Conservation (phyloP, 2,329 filamentous ascomycete genomes). For the Curvularia sp. region DNA sequence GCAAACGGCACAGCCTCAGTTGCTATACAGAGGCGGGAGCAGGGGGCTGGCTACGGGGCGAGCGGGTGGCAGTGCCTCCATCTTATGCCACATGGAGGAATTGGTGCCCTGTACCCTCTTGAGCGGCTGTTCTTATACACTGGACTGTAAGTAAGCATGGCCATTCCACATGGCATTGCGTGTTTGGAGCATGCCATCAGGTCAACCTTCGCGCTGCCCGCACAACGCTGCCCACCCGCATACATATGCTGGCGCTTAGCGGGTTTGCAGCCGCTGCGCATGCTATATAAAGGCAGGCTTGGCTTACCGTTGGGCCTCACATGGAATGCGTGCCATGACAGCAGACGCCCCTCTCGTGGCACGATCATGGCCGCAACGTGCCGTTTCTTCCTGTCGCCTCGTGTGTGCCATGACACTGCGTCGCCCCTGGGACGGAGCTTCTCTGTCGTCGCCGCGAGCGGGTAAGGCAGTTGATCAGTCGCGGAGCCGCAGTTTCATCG, state of each 20-base stretch:
- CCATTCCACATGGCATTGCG: conserved; percentile 7
- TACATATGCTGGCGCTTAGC: conserved; percentile 43
- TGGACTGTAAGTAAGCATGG: conserved; percentile 3
- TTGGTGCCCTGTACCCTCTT: conserved; percentile 10
- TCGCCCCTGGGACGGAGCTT: conserved; percentile 13
- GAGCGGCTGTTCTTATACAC: conserved; percentile 9
- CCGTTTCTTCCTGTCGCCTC: not conserved
- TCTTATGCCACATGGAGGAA: conserved; percentile 19
- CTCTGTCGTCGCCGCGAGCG: conserved; percentile 19
- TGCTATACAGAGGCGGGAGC: conserved; percentile 33
- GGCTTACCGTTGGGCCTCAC: conserved; percentile 23
- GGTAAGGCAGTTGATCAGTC: conserved; percentile 15
- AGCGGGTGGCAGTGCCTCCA: conserved; percentile 38
- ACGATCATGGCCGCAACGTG: not conserved
- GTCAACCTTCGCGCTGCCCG: conserved; percentile 19
- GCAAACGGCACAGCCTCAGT: conserved; percentile 47
- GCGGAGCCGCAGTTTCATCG: conserved; percentile 16
- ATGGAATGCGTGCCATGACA: conserved; percentile 14
- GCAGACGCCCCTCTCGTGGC: conserved; percentile 7
- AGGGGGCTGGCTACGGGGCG: conserved; percentile 26
- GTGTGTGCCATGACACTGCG: conserved; percentile 5
- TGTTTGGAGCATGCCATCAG: conserved; percentile 17
- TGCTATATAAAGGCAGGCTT: conserved; percentile 41
- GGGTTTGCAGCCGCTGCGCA: conserved; percentile 30
- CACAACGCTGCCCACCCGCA: conserved; percentile 23